Percentiles rank a stretch among this genome's conserved stretches.
phyloP scores from a whole-genome alignment of 345 rosid species.

The Capsella bursapastoris region DNA sequence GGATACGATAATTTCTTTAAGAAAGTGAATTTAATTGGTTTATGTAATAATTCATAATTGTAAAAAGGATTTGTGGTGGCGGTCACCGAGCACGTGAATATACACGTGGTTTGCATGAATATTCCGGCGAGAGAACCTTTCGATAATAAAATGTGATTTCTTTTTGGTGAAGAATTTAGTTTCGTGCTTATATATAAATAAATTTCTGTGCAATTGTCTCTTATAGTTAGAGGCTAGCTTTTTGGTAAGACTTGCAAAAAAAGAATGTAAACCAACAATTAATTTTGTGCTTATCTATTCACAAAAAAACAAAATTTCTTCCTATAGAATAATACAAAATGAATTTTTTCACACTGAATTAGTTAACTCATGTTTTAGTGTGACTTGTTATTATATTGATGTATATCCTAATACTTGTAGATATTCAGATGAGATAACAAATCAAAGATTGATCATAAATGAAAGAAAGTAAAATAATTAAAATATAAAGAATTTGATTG shows the following conservation, averaged over 20 bases:
- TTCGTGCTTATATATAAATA: neutral
- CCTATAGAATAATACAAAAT: neutral
- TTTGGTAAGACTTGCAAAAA: neutral
- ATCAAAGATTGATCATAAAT: neutral
- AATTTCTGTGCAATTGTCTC: too few relatives aligned
- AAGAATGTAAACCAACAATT: too few relatives aligned
- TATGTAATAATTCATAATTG: neutral
- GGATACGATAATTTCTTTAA: too few relatives aligned
- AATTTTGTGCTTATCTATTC: too few relatives aligned
- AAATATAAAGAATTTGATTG: neutral
- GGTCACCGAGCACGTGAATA: neutral
- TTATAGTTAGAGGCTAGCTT: neutral
- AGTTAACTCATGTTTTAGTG: neutral
- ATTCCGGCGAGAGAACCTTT: neutral
- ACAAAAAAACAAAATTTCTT: too few relatives aligned
- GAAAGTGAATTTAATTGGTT: too few relatives aligned
- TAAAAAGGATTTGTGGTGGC: neutral
- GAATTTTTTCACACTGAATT: neutral
- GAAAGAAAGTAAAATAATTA: neutral
- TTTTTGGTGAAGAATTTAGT: neutral
- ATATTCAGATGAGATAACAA: neutral
- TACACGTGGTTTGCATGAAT: constrained; percentile 8
- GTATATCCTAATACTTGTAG: neutral
- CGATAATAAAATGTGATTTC: too few relatives aligned
- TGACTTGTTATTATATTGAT: neutral